Evolutionary conservation across 148 eudicot species (phyloP).

Genomic region (Vaccinium myrtillus): DNA sequence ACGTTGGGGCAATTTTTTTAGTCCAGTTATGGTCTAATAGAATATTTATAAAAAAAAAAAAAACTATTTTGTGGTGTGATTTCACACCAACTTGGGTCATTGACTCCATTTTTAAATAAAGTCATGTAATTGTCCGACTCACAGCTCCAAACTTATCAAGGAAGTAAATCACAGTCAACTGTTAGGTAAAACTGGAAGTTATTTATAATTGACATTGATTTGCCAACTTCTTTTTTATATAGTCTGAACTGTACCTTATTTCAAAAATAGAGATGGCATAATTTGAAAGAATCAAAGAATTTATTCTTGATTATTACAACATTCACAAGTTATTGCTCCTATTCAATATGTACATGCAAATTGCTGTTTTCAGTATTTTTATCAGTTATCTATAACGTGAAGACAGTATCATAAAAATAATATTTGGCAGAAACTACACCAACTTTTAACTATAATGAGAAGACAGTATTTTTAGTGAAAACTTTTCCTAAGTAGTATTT

Average conservation of each 20-base stretch:
- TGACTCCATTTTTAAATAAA: not conserved
- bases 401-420: no score
- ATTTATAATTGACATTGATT: not conserved
- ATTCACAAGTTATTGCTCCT: not conserved
- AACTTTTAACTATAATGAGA: no score
- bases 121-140: not conserved
- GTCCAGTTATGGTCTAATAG: not conserved
- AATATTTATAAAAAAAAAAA: not conserved
- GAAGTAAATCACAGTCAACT: constrained; percentile 17
- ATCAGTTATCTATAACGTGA: no score
- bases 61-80: not conserved
- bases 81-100: not conserved
- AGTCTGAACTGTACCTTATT: not conserved
- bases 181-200: constrained; percentile 3
- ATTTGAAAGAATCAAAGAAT: constrained; percentile 9
- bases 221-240: not conserved
- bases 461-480: no score
- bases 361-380: not conserved
- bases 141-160: not conserved
- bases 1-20: not conserved
- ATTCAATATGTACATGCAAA: not conserved
- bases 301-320: not conserved
- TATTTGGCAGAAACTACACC: no score
- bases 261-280: not conserved
- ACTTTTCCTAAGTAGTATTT: no score